Evolutionary conservation across 345 rosid genomes (phyloP), one percentile per base, ranked within the genome.

Genomic region (Dipteronia dyeriana): DNA sequence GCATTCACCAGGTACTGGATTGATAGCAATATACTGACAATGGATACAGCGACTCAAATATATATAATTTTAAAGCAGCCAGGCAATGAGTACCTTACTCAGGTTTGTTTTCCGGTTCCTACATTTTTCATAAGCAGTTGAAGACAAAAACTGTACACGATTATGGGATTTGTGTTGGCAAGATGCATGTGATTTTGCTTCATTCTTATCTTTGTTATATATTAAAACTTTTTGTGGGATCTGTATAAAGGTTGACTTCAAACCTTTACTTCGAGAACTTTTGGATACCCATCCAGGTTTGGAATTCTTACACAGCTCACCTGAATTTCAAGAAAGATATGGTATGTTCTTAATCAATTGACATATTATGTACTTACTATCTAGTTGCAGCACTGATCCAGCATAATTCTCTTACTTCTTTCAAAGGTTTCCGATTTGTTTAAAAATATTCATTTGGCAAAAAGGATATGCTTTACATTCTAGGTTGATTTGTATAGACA

Each of bases 271-370:
- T 81, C 90, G 80, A 76, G 98, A 91, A 83, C 88, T 95, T 79
- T 82, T 95, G 83, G 85, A 85, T 47, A 82, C 92, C 70, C 99
- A 95, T 88, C 97, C 94, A 25, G 98, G 97, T 60, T 84, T 95
- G 82, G 93, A 95, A 81, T 92, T 93, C 80, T 83, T 91, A 77
- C 88, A 83, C 56, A 86, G 85, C 82, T 87, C 92, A 25, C 97
- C 97, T 71, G 97, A 93, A 81, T 91, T 90, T 82, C 98, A 91
- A 86, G 95, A 95, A 81, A 87, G 94, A 93, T 95, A 95, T 80
- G 95, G 99, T 93, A 79, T 11, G 90, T 84, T 74, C 66, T 70
- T 65, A 39, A 51, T 75, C 64, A 67, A 22, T 38, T 23, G n/a
- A 17, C 71, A 47, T 49, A 20, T 65, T 11, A 47, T 75, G 74